Conservation (phyloP, 1,139 yeast genomes). For the Taphrina wiesneri region DNA sequence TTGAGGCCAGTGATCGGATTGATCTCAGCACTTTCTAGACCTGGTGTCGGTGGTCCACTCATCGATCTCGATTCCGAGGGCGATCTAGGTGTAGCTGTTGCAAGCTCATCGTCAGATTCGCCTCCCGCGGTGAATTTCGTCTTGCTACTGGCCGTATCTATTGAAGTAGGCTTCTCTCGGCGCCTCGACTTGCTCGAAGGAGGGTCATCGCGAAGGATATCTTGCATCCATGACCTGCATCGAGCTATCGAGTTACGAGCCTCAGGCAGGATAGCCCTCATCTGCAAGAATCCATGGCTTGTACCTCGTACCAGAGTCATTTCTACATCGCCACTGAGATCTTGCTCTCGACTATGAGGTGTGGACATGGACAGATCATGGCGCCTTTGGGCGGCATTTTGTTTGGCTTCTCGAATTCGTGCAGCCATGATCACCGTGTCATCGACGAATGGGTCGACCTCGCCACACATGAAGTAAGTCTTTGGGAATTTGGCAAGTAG, state of each 20-base stretch:
- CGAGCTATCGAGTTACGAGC: conserved; percentile 44
- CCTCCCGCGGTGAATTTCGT: conserved; percentile 15
- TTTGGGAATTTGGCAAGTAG: conserved; percentile 41
- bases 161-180: background rate
- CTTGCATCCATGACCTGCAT: conserved; percentile 41
- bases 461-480: conserved; percentile 42
- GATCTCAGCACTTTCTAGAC: background rate
- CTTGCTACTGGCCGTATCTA: background rate
- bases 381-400: conserved; percentile 36
- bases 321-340: conserved; percentile 41
- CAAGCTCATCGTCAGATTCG: conserved; percentile 21
- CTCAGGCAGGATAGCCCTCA: conserved; percentile 50
- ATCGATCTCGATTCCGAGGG: background rate
- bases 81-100: background rate
- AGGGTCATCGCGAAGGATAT: conserved; percentile 34
- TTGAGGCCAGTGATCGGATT: background rate
- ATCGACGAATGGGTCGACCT: conserved; percentile 42
- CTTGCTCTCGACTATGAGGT: conserved; percentile 23
- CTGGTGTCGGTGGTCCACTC: background rate
- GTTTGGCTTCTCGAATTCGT: conserved; percentile 49
- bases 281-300: conserved; percentile 53
- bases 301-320: conserved; percentile 49
- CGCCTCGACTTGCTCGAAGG: background rate
- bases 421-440: conserved; percentile 43
- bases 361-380: conserved; percentile 37